Conservation (phyloP, 768 basidiomycete genomes). For the Mycena galopus region DNA sequence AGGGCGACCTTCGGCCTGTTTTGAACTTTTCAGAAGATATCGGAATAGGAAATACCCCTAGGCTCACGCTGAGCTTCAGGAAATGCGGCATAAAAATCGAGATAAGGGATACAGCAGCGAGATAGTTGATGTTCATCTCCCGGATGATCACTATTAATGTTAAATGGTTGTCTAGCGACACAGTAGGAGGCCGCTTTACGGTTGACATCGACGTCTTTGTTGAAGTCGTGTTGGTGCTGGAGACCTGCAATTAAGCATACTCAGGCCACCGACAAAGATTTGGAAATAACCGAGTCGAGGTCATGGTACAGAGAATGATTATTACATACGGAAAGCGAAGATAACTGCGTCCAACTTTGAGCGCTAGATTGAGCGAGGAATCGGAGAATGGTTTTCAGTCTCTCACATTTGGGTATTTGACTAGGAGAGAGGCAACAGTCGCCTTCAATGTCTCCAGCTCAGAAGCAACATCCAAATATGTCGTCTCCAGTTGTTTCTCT, state of each 20-base stretch:
- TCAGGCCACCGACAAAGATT: neutral
- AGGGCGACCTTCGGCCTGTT: slow-evolving; percentile 59
- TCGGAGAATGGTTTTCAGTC: neutral
- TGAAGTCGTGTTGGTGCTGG: slow-evolving; percentile 64
- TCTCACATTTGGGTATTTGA: slow-evolving; percentile 63
- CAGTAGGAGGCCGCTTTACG: slow-evolving; percentile 43
- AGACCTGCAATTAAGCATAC: slow-evolving; percentile 46
- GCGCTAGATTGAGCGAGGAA: neutral
- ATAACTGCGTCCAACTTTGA: slow-evolving; percentile 72
- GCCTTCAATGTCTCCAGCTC: slow-evolving; percentile 54
- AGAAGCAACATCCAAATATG: slow-evolving; percentile 59
- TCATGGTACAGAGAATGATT: no score
- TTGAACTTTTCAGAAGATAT: neutral
- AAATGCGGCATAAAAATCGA: slow-evolving; percentile 68
- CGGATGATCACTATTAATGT: slow-evolving; percentile 51
- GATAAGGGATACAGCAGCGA: slow-evolving; percentile 60
- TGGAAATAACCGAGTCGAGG: no score
- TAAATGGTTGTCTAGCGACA: neutral
- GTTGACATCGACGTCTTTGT: slow-evolving; percentile 55
- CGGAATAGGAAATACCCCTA: neutral
- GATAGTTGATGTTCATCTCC: slow-evolving; percentile 70
- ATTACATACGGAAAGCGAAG: slow-evolving; percentile 58
- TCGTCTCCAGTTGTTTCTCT: slow-evolving; percentile 53
- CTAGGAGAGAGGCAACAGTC: slow-evolving; percentile 55
- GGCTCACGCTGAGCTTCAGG: slow-evolving; percentile 61